phyloP scores from a whole-genome alignment of 331 rosid genomes.

The Arachis monticola region DNA sequence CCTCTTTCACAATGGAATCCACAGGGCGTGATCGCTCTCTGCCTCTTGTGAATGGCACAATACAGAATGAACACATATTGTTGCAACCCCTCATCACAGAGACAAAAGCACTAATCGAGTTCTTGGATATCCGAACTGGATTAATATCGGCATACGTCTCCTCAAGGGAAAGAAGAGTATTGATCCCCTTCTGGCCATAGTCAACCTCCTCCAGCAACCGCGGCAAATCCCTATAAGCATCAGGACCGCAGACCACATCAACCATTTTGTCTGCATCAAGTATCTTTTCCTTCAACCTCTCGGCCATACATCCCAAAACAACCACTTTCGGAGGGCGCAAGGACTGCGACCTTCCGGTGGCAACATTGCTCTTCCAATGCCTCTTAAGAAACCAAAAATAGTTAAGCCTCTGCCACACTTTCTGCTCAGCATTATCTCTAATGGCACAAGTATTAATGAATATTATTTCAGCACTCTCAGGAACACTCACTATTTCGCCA shows the following conservation, averaged over 20 bases:
- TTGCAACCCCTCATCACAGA: slow-evolving; percentile 99
- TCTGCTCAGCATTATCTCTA: slow-evolving; percentile 97
- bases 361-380: slow-evolving; percentile 88
- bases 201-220: slow-evolving; percentile 86
- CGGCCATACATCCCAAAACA: slow-evolving; percentile 99
- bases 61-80: slow-evolving; percentile 97
- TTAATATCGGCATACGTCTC: slow-evolving; percentile 96
- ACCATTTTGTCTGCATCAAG: slow-evolving; percentile 97
- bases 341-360: slow-evolving; percentile 77
- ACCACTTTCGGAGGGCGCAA: slow-evolving; percentile 85
- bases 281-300: slow-evolving; percentile 94
- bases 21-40: slow-evolving; percentile 94
- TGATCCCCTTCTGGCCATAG: slow-evolving; percentile 92
- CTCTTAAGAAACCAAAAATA: slow-evolving; percentile 99
- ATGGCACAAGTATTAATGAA: slow-evolving; percentile 97
- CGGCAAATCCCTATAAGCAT: slow-evolving; percentile 95
- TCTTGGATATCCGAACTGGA: slow-evolving; percentile 87
- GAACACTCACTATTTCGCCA: slow-evolving; percentile 67
- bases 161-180: slow-evolving; percentile 95
- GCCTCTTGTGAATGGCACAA: slow-evolving; percentile 95
- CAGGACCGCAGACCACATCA: slow-evolving; percentile 97
- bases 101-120: slow-evolving; percentile 83
- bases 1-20: slow-evolving; percentile 92
- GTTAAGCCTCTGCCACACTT: slow-evolving; percentile 99
- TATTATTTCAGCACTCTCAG: slow-evolving; percentile 92